Evolutionary conservation across 305 asterid species (phyloP), one percentile per base, ranked within the genome.

Genomic region (Solanum hybrid): DNA sequence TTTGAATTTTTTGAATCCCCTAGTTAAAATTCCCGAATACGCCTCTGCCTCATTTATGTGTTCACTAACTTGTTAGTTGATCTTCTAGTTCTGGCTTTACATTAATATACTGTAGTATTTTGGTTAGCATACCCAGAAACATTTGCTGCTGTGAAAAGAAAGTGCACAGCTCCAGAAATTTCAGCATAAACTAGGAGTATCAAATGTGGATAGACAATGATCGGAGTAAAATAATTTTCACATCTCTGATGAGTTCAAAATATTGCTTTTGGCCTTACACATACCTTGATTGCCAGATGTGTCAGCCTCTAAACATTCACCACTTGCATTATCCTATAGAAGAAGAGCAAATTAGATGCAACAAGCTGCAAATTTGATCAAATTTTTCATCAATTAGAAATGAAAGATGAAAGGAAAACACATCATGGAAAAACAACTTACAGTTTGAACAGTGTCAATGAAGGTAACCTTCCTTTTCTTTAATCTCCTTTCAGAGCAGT

Each of bases 381-480:
- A 31, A 57, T 32, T 57, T 85, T 31, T 38, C 45, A 57, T 85
- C 88, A 57, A 85, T 31, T 45, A 22, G 27, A 84, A 84, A 34
- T 85, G 88, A 85, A 80, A 20, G 45, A 51, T 57, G 32, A 57
- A 57, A 85, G 76, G 29, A 32, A 29, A 34, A 89, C 26, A 79
- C 79, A 83, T 86, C 20, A 11, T 65, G 33, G 32, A 81, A 90
- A 89, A 90, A 90, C 31, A 33, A 89, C 98, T 88, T 94, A 97
- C 99, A 27, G 61, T 90, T 89, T 92, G 91, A 88, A 41, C 38
- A 41, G 80, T 51, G 51, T 94, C 93, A 29, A 87, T 89, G 87
- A 91, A 93, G 79, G 92, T 85, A 57, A 90, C 90, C 92, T 93
- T 96, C 91, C 97, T 94, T 93, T 92, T 95, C 93, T 92, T 95